Percentiles rank a stretch among this genome's conserved stretches.
Conservation (phyloP, 306 rosid species). For the Dicorynia guianensis region DNA sequence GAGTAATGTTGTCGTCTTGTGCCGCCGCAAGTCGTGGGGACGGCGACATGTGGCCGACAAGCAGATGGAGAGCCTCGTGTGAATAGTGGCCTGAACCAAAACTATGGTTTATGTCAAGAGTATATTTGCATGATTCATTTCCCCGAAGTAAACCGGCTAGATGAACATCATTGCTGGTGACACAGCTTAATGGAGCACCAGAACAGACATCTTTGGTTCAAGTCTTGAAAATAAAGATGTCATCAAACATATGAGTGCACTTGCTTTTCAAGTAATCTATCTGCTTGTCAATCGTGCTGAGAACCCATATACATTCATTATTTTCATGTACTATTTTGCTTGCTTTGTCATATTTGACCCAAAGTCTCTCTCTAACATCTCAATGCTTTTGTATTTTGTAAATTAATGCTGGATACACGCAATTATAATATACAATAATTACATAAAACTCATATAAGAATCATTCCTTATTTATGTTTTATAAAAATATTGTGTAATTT, state of each 20-base stretch:
- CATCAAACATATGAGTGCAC: slow-evolving; percentile 29
- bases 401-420: no score
- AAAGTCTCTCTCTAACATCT: slow-evolving; percentile 42
- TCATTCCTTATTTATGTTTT: no score
- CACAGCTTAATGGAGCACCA: slow-evolving; percentile 44
- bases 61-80: slow-evolving; percentile 17
- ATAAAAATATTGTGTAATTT: no score
- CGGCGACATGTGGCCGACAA: slow-evolving; percentile 59
- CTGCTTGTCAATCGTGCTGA: background rate
- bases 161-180: slow-evolving; percentile 28
- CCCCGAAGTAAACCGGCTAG: background rate
- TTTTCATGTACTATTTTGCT: slow-evolving; percentile 26
- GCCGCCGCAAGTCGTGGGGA: slow-evolving; percentile 14
- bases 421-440: no score
- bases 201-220: slow-evolving; percentile 27
- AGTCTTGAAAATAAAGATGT: slow-evolving; percentile 25
- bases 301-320: slow-evolving; percentile 2
- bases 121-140: slow-evolving; percentile 15
- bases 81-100: background rate
- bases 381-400: slow-evolving; percentile 40
- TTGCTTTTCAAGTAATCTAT: slow-evolving; percentile 32
- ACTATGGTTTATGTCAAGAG: slow-evolving; percentile 28
- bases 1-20: background rate
- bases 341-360: slow-evolving; percentile 49
- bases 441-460: no score